Base-by-base conservation (phyloP, 768 basidiomycete species). In the Pisolithus marmoratus region DNA sequence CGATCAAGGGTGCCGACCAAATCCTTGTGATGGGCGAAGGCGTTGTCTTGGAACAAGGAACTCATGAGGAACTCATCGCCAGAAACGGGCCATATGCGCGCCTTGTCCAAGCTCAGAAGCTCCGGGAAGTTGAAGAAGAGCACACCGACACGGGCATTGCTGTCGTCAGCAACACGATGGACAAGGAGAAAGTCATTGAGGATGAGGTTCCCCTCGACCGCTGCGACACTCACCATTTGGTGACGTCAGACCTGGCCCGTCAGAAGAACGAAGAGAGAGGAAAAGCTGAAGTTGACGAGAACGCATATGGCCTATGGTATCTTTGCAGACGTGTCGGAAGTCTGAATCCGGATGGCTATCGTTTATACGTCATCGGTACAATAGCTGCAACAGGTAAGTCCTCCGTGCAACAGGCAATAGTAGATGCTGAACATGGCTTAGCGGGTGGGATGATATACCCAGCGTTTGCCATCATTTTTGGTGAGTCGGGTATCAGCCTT, bases 311-410 rank as follows among this genome's bases (percentile, higher is more conserved):
- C 43, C 51, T 90, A 47, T 49, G 66, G 14, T 84, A 84, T 58
- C 69, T 94, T 47, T 89, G 90, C 76, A 71, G 63, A 60, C 82
- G 90, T 44, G 81, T 94, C 69, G 84, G 81, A 17, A 55, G 59
- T 24, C 73, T 93, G 56, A 82, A 91, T 62, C 71, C 73, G 23
- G 79, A 74, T 23, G 76, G 74, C 27, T 83, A 83, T 74, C 70
- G 56, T 52, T 73, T 71, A 34, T 95, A 94, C 60, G 52, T 72
- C 5, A 41, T 81, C 27, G 92, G 86, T 22, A 50, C 69, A 23
- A 60, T 82, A 41, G 78, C 75, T 53, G 84, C 90, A 2, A 62
- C 74, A 17, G 59, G 80, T 65, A 46, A 50, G 56, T 51, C 49
- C 36, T 42, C 40, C 42, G 3, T n/a, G 37, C 38, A 11, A 23